Base-by-base conservation (phyloP, 306 rosid genomes). In the Prunus mongolica region DNA sequence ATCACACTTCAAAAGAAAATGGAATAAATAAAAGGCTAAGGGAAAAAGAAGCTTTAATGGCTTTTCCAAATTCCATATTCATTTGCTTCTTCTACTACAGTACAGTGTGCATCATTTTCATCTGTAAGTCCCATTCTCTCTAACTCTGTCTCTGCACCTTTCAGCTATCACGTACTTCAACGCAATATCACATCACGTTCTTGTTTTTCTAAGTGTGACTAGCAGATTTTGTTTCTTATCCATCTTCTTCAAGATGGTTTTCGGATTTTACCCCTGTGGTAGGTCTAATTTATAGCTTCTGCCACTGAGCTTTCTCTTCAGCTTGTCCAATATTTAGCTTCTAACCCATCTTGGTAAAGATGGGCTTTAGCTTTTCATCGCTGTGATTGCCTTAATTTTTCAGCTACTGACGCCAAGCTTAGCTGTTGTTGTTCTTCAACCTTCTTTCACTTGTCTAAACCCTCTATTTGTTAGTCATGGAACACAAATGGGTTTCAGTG, bases 391-490 rank as follows among this genome's bases (percentile, higher is more conserved):
- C 45, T 45, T 19, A 44, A 24, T 9, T 72, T 76, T 55, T 80
- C 86, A 27, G 45, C 80, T 65, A 55, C 72, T 75, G 79, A 74
- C 78, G 22, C 76, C 74, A 50, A 69, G 50, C 66, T 71, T 34
- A 34, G 78, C 12, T 55, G 15, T 22, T 66, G 50, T 8, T 66
- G 52, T 54, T 68, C 27, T 10, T 63, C 49, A 60, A 16, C 55
- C 62, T 66, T 62, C 65, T 41, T 78, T 76, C 64, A 22, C 61
- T 20, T 24, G 10, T 58, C 46, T 45, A 55, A 2, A 27, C 79
- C 67, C 13, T 46, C 27, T 60, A 25, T 50, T 45, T 69, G 71
- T 82, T 54, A 20, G 20, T 79, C 71, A 82, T 88, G 93, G 90
- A 41, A 50, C 77, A 22, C 69, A 78, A 76, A 55, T 58, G 82